Base-by-base conservation (phyloP, 306 rosid species). In the Elaeagnus macrophylla region DNA sequence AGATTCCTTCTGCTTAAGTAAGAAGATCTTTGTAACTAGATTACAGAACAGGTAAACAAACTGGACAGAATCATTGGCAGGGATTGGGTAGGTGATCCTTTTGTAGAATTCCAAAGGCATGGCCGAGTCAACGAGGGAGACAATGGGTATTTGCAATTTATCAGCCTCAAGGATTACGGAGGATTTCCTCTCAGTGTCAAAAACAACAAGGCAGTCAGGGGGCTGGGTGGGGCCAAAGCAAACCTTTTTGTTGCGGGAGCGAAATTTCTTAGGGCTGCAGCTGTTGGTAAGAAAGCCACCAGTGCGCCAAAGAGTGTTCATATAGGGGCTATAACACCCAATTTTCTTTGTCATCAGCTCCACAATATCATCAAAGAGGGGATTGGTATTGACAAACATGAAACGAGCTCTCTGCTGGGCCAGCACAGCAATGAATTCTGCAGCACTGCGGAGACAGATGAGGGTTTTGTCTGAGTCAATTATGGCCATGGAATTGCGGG, bases 331-430 rank as follows among this genome's bases (percentile, higher is more conserved):
- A 44, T 77, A 88, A 39, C 67, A 74, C 2, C 83, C 87, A 5
- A 84, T 76, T 56, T 70, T 77, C 60, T 75, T 81, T 0, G 77
- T 73, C 95, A 84, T 88, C 12, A 77, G 81, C 40, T 83, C 69
- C 52, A 87, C 63, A 59, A 87, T 83, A 51, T 87, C 96, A n/a
- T 84, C 94, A 40, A 72, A 84, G 53, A 83, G 85, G 54, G 9
- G 6, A 66, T 87, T 87, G 64, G 95, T 87, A 69, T 87, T 81
- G 70, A 87, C 73, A 72, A 87, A 87, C 95, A 87, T 83, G 81
- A 87, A 87, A 5, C 94, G 82, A 0, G 78, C 96, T 5, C 69
- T 77, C 10, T 67, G 75, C 5, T 78, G 76, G 7, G 88, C 87
- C 2, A 87, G 73, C 49, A 85, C 56, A 10, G 70, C 82, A 7